Percentiles rank a stretch among this genome's conserved stretches.
Conservation (phyloP, 352 stramenopile species). For the Globisporangium camurandrum region DNA sequence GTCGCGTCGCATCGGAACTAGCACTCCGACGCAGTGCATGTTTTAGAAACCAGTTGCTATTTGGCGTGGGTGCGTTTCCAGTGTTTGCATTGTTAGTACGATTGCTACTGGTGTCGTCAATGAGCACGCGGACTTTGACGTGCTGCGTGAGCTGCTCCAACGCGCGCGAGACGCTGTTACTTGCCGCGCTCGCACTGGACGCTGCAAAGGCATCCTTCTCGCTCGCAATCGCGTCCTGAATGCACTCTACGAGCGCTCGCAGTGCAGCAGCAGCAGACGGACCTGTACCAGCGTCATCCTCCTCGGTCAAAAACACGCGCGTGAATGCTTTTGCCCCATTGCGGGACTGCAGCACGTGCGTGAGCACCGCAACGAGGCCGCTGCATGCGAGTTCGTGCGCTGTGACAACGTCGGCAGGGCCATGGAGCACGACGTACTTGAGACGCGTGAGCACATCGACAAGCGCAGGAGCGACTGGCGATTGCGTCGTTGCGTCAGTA, state of each 20-base stretch:
- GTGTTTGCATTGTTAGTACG: constrained; percentile 34
- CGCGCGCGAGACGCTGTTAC: constrained; percentile 28
- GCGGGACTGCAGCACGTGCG: constrained; percentile 18
- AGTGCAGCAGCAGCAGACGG: constrained; percentile 1
- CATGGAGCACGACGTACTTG: constrained; percentile 17
- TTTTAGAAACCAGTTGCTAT: constrained; percentile 22
- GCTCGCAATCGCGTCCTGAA: constrained; percentile 55
- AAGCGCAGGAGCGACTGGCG: constrained; percentile 3
- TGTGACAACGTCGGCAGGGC: constrained; percentile 31
- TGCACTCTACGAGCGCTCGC: constrained; percentile 22
- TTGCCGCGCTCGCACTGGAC: constrained; percentile 7
- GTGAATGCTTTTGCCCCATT: constrained; percentile 29
- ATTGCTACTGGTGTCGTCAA: constrained; percentile 46
- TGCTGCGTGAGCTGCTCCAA: constrained; percentile 64
- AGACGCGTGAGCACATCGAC: constrained; percentile 15
- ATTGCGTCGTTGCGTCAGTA: too few relatives aligned
- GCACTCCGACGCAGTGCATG: constrained; percentile 8
- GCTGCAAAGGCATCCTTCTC: constrained; percentile 54
- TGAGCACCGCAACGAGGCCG: constrained; percentile 38
- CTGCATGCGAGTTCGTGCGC: constrained; percentile 56
- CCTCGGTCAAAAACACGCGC: constrained; percentile 17
- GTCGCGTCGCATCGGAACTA: too few relatives aligned
- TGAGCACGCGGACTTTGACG: constrained; percentile 60
- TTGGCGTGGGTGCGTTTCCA: neutral
- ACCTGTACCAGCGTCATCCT: too few relatives aligned